A percentile compares a stretch with the other conserved stretches of the same genome.
These are phyloP conservation scores for Boletus edulis DNA, from an alignment of 768 basidiomycete species.

Conservation along the genomic window DNA sequence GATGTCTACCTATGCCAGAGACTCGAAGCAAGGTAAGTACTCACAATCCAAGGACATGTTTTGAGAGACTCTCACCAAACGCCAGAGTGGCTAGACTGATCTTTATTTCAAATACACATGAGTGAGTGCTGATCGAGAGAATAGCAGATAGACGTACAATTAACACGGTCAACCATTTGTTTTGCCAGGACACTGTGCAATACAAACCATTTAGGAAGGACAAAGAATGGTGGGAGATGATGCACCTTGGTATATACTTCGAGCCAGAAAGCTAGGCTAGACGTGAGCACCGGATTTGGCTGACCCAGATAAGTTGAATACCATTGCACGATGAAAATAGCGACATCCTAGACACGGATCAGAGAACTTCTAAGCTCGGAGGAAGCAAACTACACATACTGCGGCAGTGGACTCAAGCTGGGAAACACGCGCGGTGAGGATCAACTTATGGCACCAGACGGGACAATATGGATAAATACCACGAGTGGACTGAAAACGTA, in stretches of 20 bases:
- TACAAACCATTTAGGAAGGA: not conserved
- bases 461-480: not conserved
- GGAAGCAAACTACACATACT: slow-evolving; percentile 1
- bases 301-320: not conserved
- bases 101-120: not conserved
- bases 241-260: slow-evolving; percentile 8
- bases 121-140: not conserved
- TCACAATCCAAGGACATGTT: not conserved
- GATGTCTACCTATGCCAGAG: slow-evolving; percentile 6
- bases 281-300: not conserved
- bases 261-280: slow-evolving; percentile 9
- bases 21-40: not conserved
- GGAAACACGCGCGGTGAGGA: not conserved
- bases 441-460: not conserved
- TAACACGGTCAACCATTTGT: slow-evolving; percentile 5
- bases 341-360: not conserved
- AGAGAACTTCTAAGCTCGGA: not conserved
- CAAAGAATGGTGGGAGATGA: not conserved
- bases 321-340: slow-evolving; percentile 16
- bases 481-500: slow-evolving; percentile 8
- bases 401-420: slow-evolving; percentile 16
- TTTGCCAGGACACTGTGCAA: slow-evolving; percentile 4
- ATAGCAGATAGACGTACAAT: slow-evolving; percentile 1
- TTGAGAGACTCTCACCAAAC: slow-evolving; percentile 4
- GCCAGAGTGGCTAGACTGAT: not conserved